A percentile compares a stretch with the other conserved stretches of the same genome.
These are phyloP conservation scores for Polyporus arcularius DNA, from an alignment of 768 basidiomycete species.

Conservation along the genomic window DNA sequence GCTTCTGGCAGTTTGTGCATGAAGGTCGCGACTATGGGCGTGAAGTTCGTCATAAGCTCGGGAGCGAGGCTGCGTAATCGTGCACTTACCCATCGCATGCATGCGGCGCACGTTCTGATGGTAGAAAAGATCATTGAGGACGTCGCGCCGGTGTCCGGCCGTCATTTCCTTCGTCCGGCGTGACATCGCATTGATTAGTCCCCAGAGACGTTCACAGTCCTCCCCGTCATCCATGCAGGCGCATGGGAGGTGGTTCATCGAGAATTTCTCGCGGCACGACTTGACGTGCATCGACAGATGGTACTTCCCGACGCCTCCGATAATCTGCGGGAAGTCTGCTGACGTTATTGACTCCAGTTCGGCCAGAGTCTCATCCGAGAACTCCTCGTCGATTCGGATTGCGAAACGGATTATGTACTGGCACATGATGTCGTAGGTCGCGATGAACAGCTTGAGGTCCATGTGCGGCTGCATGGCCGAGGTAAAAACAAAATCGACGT, in stretches of 20 bases:
- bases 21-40: background rate
- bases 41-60: background rate
- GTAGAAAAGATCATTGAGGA: slow-evolving; percentile 16
- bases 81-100: slow-evolving; percentile 15
- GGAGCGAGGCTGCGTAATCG: background rate
- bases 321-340: background rate
- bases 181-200: slow-evolving; percentile 4
- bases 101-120: slow-evolving; percentile 13
- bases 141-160: slow-evolving; percentile 21
- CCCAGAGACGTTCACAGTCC: slow-evolving; percentile 16
- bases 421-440: slow-evolving; percentile 31
- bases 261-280: slow-evolving; percentile 10
- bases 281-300: slow-evolving; percentile 16
- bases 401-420: slow-evolving; percentile 21
- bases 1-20: background rate
- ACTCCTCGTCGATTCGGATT: slow-evolving; percentile 7
- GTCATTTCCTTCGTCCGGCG: slow-evolving; percentile 18
- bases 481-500: slow-evolving; percentile 14
- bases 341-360: slow-evolving; percentile 1
- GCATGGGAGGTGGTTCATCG: slow-evolving; percentile 8
- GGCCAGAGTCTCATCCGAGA: background rate
- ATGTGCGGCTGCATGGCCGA: slow-evolving; percentile 14
- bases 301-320: slow-evolving; percentile 18
- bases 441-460: slow-evolving; percentile 4
- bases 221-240: slow-evolving; percentile 15